These are phyloP conservation scores for Pseudogymnoascus sp. DNA, from an alignment of 2,329 filamentous ascomycete species.

Conservation along the genomic window DNA sequence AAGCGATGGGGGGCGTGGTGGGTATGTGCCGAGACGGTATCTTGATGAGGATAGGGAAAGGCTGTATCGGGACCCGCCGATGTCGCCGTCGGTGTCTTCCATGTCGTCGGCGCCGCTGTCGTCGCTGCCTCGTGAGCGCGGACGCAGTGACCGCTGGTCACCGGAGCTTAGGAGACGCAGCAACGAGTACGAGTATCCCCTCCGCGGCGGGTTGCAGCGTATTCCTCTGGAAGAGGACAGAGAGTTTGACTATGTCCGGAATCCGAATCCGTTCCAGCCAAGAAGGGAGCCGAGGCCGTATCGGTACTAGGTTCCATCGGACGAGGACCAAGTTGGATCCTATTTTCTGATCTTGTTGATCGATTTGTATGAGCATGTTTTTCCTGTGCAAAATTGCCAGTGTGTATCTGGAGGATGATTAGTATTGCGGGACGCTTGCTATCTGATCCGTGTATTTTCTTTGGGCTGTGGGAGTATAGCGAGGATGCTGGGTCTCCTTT, in stretches of 20 bases:
- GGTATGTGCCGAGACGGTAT: neutral
- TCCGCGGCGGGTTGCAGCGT: neutral
- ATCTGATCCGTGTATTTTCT: conserved; percentile 5
- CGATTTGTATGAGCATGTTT: neutral
- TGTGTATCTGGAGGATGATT: neutral
- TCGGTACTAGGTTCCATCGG: neutral
- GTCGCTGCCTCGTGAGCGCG: neutral
- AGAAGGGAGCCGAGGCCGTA: neutral
- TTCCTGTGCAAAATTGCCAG: conserved; percentile 4
- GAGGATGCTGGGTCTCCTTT: neutral
- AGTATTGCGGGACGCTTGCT: conserved; percentile 5
- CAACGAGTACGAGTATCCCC: neutral
- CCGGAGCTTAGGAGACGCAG: neutral
- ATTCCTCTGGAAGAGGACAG: neutral
- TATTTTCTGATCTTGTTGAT: neutral
- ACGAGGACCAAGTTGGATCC: neutral
- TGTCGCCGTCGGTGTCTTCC: neutral
- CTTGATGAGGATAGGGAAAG: neutral
- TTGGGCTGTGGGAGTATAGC: neutral
- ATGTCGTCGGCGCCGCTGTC: neutral
- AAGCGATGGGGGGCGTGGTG: neutral
- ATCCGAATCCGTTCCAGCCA: neutral
- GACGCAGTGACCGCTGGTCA: neutral
- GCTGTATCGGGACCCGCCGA: neutral
- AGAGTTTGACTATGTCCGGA: neutral